phyloP scores from a whole-genome alignment of 257 asterid species.

The Catharanthus roseus region DNA sequence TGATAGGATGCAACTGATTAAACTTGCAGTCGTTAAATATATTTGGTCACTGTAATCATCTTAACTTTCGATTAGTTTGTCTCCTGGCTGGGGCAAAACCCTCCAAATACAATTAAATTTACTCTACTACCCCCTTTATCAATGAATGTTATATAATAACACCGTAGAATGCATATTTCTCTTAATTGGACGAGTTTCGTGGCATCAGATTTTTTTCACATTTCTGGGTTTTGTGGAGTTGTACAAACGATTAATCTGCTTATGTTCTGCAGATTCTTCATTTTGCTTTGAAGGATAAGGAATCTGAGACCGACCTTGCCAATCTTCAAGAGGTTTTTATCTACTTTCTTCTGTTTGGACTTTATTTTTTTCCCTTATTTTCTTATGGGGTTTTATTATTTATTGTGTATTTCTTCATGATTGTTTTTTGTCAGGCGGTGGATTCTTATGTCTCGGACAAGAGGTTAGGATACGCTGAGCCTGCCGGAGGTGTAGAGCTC shows the following conservation, averaged over 20 bases:
- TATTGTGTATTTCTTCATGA: background rate
- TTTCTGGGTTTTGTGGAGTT: background rate
- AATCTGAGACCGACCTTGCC: constrained; percentile 41
- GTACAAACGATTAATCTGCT: background rate
- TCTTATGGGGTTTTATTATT: background rate
- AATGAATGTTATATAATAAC: no score
- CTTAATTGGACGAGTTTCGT: background rate
- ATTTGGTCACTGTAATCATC: no score
- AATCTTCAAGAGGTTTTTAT: constrained; percentile 57
- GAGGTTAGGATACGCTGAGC: constrained; percentile 88
- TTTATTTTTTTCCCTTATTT: background rate
- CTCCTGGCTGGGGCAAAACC: background rate
- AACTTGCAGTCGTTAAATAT: no score
- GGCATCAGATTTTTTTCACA: background rate
- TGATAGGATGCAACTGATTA: no score
- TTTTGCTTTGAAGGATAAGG: constrained; percentile 50
- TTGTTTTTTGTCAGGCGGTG: constrained; percentile 45
- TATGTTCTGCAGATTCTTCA: constrained; percentile 62
- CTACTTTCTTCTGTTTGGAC: background rate
- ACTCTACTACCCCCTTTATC: no score
- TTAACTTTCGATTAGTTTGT: background rate
- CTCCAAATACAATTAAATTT: background rate
- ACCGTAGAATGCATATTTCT: background rate
- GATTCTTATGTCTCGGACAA: constrained; percentile 59
- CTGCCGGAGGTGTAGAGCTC: constrained; percentile 71